A percentile compares a stretch with the other conserved stretches of the same genome.
These are phyloP conservation scores for Cinnamomum micranthum DNA, from an alignment of 164 flowering plant species.

Conservation along the genomic window DNA sequence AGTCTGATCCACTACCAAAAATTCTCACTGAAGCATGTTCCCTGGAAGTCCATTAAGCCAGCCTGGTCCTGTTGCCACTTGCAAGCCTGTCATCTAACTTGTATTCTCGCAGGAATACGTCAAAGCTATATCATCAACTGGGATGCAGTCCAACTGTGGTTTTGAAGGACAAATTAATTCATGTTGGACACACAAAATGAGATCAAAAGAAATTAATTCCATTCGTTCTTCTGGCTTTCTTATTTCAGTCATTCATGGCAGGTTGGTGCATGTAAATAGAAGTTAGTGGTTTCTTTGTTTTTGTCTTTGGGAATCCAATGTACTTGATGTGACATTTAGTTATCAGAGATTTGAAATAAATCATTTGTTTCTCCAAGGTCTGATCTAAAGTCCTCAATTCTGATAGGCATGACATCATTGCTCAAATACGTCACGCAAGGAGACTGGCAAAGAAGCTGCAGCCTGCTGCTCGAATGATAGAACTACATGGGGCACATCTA, in stretches of 20 bases:
- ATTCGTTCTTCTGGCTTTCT: constrained; percentile 72
- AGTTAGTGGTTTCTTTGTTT: background rate
- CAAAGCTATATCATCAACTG: constrained; percentile 69
- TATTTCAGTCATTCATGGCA: constrained; percentile 89
- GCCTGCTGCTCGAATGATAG: constrained; percentile 83
- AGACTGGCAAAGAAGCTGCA: constrained; percentile 70
- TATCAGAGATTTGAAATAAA: background rate
- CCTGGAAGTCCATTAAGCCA: background rate
- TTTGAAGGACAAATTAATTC: constrained; percentile 91
- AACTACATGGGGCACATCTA: constrained; percentile 87
- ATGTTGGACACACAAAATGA: constrained; percentile 87
- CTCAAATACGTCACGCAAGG: constrained; percentile 71
- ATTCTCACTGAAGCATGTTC: too few species aligned
- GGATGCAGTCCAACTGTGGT: constrained; percentile 85
- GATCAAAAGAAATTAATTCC: constrained; percentile 50
- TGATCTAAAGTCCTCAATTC: background rate
- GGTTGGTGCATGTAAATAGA: constrained; percentile 32
- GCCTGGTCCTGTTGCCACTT: background rate
- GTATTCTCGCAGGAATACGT: constrained; percentile 73
- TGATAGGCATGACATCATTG: constrained; percentile 75
- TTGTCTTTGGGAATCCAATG: background rate
- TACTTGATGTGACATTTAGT: background rate
- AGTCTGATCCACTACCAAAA: background rate
- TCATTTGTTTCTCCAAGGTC: background rate
- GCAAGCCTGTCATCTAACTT: background rate